Evolutionary conservation across 2,329 filamentous ascomycete species (phyloP).

Genomic region (Ophiostoma sp.): DNA sequence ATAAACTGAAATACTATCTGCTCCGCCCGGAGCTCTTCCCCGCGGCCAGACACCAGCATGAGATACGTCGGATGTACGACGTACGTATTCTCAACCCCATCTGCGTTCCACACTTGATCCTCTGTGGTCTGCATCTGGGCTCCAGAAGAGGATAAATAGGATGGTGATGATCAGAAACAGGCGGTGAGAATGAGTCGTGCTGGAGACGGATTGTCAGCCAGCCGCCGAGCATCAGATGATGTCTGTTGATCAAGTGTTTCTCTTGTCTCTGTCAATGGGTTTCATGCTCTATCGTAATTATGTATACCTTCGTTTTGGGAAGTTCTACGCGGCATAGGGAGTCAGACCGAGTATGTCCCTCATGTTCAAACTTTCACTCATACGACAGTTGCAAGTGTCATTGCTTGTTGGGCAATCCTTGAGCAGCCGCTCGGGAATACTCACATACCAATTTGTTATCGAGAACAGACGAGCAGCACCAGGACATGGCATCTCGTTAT

Average conservation of each 20-base stretch:
- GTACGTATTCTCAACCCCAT: not conserved
- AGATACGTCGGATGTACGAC: not conserved
- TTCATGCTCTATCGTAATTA: too few relatives aligned
- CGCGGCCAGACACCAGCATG: slow-evolving; percentile 11
- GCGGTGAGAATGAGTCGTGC: slow-evolving; percentile 16
- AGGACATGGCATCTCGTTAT: too few relatives aligned
- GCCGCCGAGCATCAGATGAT: slow-evolving; percentile 1
- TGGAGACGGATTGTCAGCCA: not conserved
- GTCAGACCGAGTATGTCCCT: too few relatives aligned
- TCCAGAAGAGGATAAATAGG: not conserved
- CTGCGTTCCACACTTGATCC: not conserved
- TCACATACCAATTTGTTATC: too few relatives aligned
- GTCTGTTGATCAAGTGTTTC: too few relatives aligned
- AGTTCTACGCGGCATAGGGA: too few relatives aligned
- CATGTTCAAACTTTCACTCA: too few relatives aligned
- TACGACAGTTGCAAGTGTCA: too few relatives aligned
- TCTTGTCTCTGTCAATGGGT: not conserved
- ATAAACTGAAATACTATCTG: not conserved
- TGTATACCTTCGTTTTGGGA: too few relatives aligned
- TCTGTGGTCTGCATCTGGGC: not conserved
- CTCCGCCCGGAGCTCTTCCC: slow-evolving; percentile 20
- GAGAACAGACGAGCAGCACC: too few relatives aligned
- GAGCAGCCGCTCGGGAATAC: too few relatives aligned
- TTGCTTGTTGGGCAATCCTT: too few relatives aligned
- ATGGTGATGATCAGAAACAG: not conserved